Percentiles rank a stretch among this genome's conserved stretches.
Conservation (phyloP, 176 grass and related monocot genomes). For the Eragrostis curvula region DNA sequence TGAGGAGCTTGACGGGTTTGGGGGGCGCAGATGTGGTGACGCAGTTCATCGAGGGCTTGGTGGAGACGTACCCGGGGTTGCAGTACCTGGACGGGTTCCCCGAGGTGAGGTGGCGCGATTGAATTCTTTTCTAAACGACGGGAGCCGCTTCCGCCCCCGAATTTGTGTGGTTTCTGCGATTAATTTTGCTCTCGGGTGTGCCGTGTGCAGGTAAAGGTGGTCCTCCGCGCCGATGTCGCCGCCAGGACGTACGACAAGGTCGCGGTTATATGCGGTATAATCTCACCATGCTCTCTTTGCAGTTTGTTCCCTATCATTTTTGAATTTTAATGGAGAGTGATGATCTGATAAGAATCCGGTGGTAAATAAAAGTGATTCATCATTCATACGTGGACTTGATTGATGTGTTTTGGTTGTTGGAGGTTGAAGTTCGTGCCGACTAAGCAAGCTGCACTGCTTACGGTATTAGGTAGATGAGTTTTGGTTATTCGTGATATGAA, state of each 20-base stretch:
- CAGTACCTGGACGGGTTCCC: constrained; percentile 75
- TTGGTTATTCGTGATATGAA: not conserved
- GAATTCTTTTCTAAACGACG: not conserved
- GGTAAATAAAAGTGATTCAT: not conserved
- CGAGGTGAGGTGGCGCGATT: constrained; percentile 43
- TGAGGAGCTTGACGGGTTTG: constrained; percentile 38
- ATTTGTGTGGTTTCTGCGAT: not conserved
- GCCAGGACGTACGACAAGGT: constrained; percentile 58
- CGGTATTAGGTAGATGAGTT: not conserved
- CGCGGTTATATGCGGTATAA: constrained; percentile 75
- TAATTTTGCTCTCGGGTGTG: constrained; percentile 7
- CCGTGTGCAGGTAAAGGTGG: constrained; percentile 67
- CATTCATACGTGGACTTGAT: not conserved
- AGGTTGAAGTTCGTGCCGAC: not conserved
- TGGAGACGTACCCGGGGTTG: constrained; percentile 62
- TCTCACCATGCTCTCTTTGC: not conserved
- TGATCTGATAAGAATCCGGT: not conserved
- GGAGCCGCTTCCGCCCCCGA: not conserved
- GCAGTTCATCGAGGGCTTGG: constrained; percentile 93
- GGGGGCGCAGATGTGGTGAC: constrained; percentile 80
- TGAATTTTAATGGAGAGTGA: not conserved
- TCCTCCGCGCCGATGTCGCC: constrained; percentile 60
- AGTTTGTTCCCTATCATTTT: not conserved
- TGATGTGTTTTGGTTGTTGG: not conserved
- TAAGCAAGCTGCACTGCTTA: not conserved